Evolutionary conservation across 768 basidiomycete genomes (phyloP), one percentile per base, ranked within the genome.

Genomic region (Tylopilus plumbeoviolaceoides): DNA sequence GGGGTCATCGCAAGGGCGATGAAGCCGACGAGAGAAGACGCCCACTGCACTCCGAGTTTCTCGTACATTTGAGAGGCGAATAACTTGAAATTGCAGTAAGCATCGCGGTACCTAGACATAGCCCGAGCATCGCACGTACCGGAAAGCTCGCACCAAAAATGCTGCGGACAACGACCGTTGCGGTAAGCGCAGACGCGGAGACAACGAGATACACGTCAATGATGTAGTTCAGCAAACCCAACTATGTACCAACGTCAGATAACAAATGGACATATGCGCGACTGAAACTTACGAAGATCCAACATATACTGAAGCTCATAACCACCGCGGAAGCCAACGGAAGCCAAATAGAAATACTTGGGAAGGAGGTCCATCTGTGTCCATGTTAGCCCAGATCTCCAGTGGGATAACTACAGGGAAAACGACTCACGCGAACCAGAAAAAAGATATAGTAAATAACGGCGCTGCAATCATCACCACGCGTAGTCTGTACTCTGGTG

Each of bases 401-500:
- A 25, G 23, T n/a, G n/a, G 28, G 17, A 33, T 23, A 47, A 28
- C 25, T 7, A 33, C 17, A 11, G 42, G 4, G 18, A 3, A 36
- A 41, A 44, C 2, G 8, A 70, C 74, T 61, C 54, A 79, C 74
- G 70, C 77, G 61, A 87, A 83, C 84, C 84, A 84, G 67, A 87
- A 86, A 65, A 85, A 80, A 5, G 80, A 75, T 20, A 73, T 45
- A 23, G 78, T 68, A 53, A 82, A 75, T 15, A 82, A 55, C 0
- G 83, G 84, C 0, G 78, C 75, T 3, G 75, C 78, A 53, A 78
- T 62, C 53, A 85, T 69, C 0, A 75, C 75, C 42, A 76, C 68
- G 44, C 74, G 71, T 23, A 85, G 64, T 21, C 83, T 74, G 45
- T 75, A 76, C 65, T 87, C 85, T 0, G 85, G 85, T 3, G 82